Evolutionary conservation across 768 basidiomycete genomes (phyloP).

Genomic region (Kondoa subrosea): DNA sequence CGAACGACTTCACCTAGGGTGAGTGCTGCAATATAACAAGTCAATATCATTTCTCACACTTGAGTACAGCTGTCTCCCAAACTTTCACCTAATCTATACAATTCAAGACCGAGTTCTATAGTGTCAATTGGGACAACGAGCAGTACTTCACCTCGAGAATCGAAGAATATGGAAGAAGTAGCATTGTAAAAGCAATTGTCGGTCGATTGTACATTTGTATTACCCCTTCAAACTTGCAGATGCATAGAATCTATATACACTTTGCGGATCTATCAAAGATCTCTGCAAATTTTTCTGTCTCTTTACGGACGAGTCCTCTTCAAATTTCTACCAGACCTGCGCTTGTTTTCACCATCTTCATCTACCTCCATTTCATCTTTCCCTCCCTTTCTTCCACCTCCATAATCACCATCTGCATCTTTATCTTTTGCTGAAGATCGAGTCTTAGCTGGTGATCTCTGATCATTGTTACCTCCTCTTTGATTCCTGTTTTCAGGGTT

Average conservation of each 20-base stretch:
- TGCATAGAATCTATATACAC: no score
- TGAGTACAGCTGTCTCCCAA: not conserved
- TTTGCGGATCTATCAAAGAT: no score
- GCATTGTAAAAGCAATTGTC: not conserved
- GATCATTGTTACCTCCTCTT: not conserved
- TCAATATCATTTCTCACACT: no score
- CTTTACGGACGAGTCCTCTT: not conserved
- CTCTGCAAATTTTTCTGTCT: no score
- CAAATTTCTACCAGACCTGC: not conserved
- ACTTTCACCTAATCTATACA: not conserved
- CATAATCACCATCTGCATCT: not conserved
- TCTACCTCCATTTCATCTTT: slow-evolving; percentile 8
- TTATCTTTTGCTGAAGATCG: not conserved
- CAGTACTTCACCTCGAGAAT: not conserved
- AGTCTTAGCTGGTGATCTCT: not conserved
- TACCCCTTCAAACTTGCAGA: no score
- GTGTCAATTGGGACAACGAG: not conserved
- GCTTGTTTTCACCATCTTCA: not conserved
- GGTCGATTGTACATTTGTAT: not conserved
- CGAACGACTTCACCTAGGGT: not conserved
- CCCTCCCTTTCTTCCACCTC: not conserved
- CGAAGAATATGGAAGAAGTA: not conserved
- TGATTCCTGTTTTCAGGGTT: not conserved
- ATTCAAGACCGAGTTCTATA: not conserved
- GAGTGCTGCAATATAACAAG: not conserved